A percentile compares a stretch with the other conserved stretches of the same genome.
Conservation (phyloP, 2,329 filamentous ascomycete species). For the Sarocladium kiliense region DNA sequence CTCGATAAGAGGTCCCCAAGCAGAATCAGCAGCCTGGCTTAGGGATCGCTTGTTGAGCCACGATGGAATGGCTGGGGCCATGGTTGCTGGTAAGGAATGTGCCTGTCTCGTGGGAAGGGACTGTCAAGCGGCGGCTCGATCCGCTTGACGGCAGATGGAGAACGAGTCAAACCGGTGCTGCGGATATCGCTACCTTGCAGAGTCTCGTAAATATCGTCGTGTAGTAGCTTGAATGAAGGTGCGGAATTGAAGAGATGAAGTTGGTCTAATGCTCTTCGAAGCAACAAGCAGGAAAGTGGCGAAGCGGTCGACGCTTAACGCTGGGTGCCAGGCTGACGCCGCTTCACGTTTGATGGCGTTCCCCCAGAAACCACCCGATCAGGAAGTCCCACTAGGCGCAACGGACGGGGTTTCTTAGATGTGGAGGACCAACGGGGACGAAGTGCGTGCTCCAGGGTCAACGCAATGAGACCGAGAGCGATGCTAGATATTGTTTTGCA, state of each 20-base stretch:
- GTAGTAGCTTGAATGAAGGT: background rate
- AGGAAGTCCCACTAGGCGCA: background rate
- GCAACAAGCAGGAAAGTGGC: background rate
- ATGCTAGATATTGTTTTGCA: too few species aligned
- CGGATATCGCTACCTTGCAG: background rate
- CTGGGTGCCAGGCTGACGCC: background rate
- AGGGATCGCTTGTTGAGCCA: constrained; percentile 6
- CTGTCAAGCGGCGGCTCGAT: constrained; percentile 4
- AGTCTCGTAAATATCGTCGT: background rate
- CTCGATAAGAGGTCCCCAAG: constrained; percentile 34
- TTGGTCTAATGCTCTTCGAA: background rate
- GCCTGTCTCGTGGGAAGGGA: constrained; percentile 7
- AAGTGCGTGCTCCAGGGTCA: too few species aligned
- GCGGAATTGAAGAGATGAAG: background rate
- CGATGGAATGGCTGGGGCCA: constrained; percentile 2
- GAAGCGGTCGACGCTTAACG: background rate
- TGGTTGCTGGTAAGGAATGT: constrained; percentile 4
- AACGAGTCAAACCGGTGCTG: background rate
- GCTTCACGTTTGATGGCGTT: background rate
- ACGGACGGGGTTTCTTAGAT: too few species aligned
- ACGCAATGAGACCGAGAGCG: too few species aligned
- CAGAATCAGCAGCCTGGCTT: constrained; percentile 20
- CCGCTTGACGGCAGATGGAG: background rate
- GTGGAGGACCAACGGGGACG: too few species aligned
- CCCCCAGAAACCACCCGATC: constrained; percentile 5